phyloP scores from a whole-genome alignment of 441 rosid genomes.

The Cnidoscolus chayamansa region DNA sequence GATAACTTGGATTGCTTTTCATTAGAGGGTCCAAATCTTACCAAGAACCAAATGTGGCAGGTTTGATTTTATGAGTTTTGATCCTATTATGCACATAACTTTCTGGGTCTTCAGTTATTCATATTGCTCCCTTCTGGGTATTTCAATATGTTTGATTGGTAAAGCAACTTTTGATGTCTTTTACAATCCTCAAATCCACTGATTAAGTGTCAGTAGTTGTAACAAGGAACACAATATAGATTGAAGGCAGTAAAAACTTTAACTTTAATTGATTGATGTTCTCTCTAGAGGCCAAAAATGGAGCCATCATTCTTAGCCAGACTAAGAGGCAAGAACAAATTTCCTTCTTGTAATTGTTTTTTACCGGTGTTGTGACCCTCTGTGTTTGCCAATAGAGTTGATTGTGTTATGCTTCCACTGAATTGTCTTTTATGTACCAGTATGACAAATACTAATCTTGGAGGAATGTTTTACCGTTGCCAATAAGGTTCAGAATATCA shows the following conservation, averaged over 20 bases:
- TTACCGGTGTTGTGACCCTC: neutral
- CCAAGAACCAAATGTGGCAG: slow-evolving; percentile 45
- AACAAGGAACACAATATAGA: neutral
- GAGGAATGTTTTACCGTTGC: neutral
- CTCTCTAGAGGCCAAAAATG: neutral
- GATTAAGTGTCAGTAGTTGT: too few species aligned
- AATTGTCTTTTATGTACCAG: neutral
- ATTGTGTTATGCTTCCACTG: neutral
- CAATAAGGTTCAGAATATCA: neutral
- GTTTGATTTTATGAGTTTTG: slow-evolving; percentile 33
- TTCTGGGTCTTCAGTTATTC: neutral
- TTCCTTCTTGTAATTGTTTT: neutral
- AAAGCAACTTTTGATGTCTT: neutral
- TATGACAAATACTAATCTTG: neutral
- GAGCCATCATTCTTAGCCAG: neutral
- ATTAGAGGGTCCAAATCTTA: slow-evolving; percentile 23
- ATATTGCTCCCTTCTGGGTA: neutral
- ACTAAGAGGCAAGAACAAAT: neutral
- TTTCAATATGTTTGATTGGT: slow-evolving; percentile 5
- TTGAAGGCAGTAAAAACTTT: neutral
- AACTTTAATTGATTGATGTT: too few species aligned
- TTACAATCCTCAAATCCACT: neutral
- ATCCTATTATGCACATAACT: slow-evolving; percentile 2
- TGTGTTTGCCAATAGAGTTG: slow-evolving; percentile 3
- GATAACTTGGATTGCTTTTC: slow-evolving; percentile 43